Evolutionary conservation across 805 yeast species (phyloP).

Genomic region (Isabelozyma rhagii): DNA sequence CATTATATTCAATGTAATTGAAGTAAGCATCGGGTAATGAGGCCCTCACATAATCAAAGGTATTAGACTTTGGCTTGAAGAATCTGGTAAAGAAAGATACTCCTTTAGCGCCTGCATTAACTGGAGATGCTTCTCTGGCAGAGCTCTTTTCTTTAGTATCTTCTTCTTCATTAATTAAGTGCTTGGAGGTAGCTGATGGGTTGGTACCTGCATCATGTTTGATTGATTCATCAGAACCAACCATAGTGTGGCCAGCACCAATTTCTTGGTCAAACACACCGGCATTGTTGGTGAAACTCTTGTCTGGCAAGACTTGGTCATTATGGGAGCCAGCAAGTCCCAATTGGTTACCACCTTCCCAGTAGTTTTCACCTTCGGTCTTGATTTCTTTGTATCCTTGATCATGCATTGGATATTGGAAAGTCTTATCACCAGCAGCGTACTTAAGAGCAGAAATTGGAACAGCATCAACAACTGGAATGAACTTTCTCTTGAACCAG

Average conservation of each 20-base stretch:
- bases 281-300: not conserved
- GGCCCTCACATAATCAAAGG: slow-evolving; percentile 43
- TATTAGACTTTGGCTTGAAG: slow-evolving; percentile 46
- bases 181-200: slow-evolving; percentile 2
- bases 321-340: slow-evolving; percentile 20
- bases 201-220: not conserved
- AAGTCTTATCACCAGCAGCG: slow-evolving; percentile 41
- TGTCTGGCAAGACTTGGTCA: slow-evolving; percentile 16
- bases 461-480: slow-evolving; percentile 63
- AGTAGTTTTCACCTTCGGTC: slow-evolving; percentile 46
- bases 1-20: slow-evolving; percentile 40
- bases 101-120: slow-evolving; percentile 5
- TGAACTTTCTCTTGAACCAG: slow-evolving; percentile 55
- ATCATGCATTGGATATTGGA: slow-evolving; percentile 59
- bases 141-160: slow-evolving; percentile 20
- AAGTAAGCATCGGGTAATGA: slow-evolving; percentile 41
- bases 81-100: slow-evolving; percentile 35
- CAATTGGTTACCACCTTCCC: slow-evolving; percentile 44
- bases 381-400: slow-evolving; percentile 61
- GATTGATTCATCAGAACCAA: not conserved
- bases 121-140: slow-evolving; percentile 9
- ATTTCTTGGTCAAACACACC: slow-evolving; percentile 4
- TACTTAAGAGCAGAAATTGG: slow-evolving; percentile 62
- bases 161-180: slow-evolving; percentile 12
- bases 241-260: slow-evolving; percentile 4